Percentiles rank a stretch among this genome's conserved stretches.
Conservation (phyloP, 345 rosid genomes). For the Reutealis trisperma region DNA sequence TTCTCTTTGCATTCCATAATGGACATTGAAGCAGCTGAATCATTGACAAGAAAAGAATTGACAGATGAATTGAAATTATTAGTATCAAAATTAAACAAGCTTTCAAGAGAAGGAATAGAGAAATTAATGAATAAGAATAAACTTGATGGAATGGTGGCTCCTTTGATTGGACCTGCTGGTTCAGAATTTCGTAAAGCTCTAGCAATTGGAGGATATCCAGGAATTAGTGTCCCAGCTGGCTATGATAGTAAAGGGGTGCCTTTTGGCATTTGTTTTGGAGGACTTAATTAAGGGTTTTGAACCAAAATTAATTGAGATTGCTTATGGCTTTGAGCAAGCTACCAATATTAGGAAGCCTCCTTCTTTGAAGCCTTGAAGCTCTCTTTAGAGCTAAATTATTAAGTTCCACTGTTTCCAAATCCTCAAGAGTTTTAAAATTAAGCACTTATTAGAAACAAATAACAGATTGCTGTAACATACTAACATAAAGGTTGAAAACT, state of each 20-base stretch:
- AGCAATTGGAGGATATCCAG: slow-evolving; percentile 72
- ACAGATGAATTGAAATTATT: slow-evolving; percentile 29
- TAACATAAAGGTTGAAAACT: too few relatives aligned
- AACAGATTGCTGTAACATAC: too few relatives aligned
- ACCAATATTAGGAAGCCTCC: slow-evolving; percentile 65
- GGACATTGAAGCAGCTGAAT: slow-evolving; percentile 35
- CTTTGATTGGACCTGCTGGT: background rate
- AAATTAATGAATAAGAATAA: slow-evolving; percentile 46
- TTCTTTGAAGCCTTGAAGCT: slow-evolving; percentile 25
- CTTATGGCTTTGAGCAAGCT: slow-evolving; percentile 68
- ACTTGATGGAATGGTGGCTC: slow-evolving; percentile 59
- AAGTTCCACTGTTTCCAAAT: too few relatives aligned
- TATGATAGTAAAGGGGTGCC: slow-evolving; percentile 50
- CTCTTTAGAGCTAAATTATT: too few relatives aligned
- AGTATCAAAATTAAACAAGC: slow-evolving; percentile 23
- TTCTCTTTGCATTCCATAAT: too few relatives aligned
- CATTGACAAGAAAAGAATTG: slow-evolving; percentile 24
- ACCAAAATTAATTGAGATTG: slow-evolving; percentile 67
- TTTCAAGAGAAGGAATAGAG: slow-evolving; percentile 51
- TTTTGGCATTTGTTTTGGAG: slow-evolving; percentile 64
- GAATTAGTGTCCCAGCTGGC: slow-evolving; percentile 64
- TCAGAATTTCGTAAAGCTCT: slow-evolving; percentile 19
- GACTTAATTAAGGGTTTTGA: slow-evolving; percentile 58
- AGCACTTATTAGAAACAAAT: too few relatives aligned
- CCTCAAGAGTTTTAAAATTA: too few relatives aligned